Conservation (phyloP, 257 asterid species). For the Solanum tarijense region DNA sequence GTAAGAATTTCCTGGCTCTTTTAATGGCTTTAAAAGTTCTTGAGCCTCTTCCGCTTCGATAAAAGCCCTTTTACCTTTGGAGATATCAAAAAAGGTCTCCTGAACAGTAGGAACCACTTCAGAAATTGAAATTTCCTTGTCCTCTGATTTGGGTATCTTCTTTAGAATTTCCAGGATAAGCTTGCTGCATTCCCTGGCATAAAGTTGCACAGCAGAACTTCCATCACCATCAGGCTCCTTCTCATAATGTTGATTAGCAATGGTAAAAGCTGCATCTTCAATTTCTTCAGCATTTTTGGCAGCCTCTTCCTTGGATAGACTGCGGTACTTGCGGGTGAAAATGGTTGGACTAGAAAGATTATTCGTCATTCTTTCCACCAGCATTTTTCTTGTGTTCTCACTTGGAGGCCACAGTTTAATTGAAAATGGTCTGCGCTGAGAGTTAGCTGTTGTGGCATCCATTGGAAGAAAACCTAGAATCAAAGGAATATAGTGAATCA, state of each 20-base stretch:
- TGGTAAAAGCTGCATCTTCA: constrained; percentile 63
- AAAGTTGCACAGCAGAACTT: constrained; percentile 85
- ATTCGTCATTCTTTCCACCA: constrained; percentile 69
- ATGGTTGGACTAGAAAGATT: constrained; percentile 88
- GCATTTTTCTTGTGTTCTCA: constrained; percentile 59
- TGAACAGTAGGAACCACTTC: constrained; percentile 16
- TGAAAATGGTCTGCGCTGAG: constrained; percentile 49
- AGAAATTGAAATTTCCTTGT: constrained; percentile 21
- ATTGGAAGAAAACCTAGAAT: constrained; percentile 19
- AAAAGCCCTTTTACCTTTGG: constrained; percentile 78
- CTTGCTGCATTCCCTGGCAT: constrained; percentile 89
- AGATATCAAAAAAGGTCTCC: constrained; percentile 61
- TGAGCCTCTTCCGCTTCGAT: constrained; percentile 72
- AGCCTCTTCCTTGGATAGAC: constrained; percentile 49
- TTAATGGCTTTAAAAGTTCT: constrained; percentile 63
- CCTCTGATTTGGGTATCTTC: constrained; percentile 28
- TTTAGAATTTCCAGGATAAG: constrained; percentile 69
- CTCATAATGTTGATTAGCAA: constrained; percentile 55
- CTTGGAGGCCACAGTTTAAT: constrained; percentile 98
- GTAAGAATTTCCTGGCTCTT: constrained; percentile 59
- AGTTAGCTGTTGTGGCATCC: constrained; percentile 49
- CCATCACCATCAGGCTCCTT: constrained; percentile 96
- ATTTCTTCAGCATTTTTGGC: constrained; percentile 45
- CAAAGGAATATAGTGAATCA: not conserved
- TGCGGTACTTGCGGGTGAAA: constrained; percentile 81